Conservation (phyloP, 1,139 yeast genomes). For the Schwanniomyces etchellsii region DNA sequence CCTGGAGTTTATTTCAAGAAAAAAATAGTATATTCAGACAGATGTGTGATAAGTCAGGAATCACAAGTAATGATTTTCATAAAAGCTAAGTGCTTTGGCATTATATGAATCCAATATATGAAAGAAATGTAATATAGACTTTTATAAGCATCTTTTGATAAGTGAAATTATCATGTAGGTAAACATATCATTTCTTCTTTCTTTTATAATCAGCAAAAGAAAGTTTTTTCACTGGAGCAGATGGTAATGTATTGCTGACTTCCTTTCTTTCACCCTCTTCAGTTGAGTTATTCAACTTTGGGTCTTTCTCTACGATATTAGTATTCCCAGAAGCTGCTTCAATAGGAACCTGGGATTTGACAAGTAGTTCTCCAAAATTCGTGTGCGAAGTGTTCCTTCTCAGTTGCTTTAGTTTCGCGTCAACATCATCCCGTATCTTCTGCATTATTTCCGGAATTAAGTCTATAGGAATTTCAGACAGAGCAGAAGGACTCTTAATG, state of each 20-base stretch:
- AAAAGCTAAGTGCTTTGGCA: slow-evolving; percentile 1
- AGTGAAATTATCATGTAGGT: neutral
- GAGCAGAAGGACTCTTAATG: neutral
- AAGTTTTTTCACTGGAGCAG: slow-evolving; percentile 52
- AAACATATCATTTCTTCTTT: slow-evolving; percentile 43
- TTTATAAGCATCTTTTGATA: too few species aligned
- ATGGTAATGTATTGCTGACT: slow-evolving; percentile 1
- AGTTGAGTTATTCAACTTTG: neutral
- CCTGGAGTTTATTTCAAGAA: slow-evolving; percentile 33
- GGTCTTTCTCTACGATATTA: neutral
- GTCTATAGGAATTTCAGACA: neutral
- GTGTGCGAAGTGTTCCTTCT: neutral
- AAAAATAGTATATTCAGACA: slow-evolving; percentile 27
- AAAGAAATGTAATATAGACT: too few species aligned
- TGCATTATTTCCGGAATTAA: neutral
- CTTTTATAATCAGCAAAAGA: slow-evolving; percentile 82
- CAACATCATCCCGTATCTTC: slow-evolving; percentile 3
- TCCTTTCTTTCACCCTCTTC: slow-evolving; percentile 1
- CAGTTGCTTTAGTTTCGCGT: slow-evolving; percentile 14
- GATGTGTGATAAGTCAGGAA: slow-evolving; percentile 54
- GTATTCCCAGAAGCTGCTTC: slow-evolving; percentile 3
- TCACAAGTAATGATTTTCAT: slow-evolving; percentile 20
- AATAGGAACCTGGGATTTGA: slow-evolving; percentile 2
- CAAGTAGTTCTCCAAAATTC: too few species aligned
- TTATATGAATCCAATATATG: too few species aligned